Percentiles rank a stretch among this genome's conserved stretches.
These are phyloP conservation scores for Schoenoplectus triqueter DNA, from an alignment of 202 grass and related monocot genomes.

Conservation along the genomic window DNA sequence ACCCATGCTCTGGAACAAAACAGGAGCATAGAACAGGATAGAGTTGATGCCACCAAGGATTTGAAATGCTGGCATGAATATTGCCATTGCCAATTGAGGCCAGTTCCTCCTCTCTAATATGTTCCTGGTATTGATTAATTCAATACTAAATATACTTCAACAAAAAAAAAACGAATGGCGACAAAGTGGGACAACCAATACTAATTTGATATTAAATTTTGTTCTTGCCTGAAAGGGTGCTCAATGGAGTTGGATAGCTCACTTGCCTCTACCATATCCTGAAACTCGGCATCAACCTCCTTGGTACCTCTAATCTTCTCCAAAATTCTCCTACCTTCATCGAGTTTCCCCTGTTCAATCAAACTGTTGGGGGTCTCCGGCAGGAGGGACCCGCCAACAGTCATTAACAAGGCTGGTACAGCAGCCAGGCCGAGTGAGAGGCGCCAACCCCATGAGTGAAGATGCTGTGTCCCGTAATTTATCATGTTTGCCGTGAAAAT, in stretches of 20 bases:
- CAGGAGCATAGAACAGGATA: conserved; percentile 91
- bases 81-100: conserved; percentile 86
- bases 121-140: conserved; percentile 46
- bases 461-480: conserved; percentile 85
- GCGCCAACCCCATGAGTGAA: conserved; percentile 85
- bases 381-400: conserved; percentile 59
- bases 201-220: conserved; percentile 4
- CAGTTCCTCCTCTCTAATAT: conserved; percentile 76
- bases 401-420: conserved; percentile 70
- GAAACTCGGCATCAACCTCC: conserved; percentile 83
- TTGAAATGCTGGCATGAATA: conserved; percentile 96
- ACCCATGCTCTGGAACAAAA: conserved; percentile 95
- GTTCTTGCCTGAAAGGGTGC: conserved; percentile 67
- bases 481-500: conserved; percentile 90
- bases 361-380: conserved; percentile 96
- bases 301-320: conserved; percentile 74
- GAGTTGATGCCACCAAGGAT: conserved; percentile 93
- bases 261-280: conserved; percentile 83
- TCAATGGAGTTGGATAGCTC: conserved; percentile 80
- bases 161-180: background rate
- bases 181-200: background rate
- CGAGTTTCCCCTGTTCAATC: conserved; percentile 56
- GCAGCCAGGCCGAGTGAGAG: conserved; percentile 77
- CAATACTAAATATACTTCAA: background rate
- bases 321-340: conserved; percentile 61